Evolutionary conservation across 106 monocot species (phyloP).

Genomic region (Vanilla planifolia): DNA sequence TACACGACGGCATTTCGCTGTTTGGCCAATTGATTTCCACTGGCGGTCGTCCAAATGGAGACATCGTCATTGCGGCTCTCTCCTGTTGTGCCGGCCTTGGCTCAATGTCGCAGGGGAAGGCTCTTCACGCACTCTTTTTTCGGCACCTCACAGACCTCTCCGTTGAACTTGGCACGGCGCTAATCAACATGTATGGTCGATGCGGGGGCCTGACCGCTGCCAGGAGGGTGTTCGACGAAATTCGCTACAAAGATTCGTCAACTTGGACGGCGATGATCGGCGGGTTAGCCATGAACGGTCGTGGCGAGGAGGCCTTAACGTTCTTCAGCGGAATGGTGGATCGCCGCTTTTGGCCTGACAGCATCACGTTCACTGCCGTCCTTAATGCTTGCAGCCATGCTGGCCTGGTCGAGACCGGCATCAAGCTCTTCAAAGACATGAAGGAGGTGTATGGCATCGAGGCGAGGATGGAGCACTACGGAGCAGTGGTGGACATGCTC

Average conservation of each 20-base stretch:
- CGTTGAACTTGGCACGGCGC: conserved; percentile 22
- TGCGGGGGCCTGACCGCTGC: conserved; percentile 33
- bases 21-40: conserved; percentile 16
- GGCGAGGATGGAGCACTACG: conserved; percentile 37
- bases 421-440: conserved; percentile 28
- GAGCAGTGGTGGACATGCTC: conserved; percentile 25
- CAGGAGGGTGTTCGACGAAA: conserved; percentile 25
- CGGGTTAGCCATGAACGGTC: conserved; percentile 38
- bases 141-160: background rate
- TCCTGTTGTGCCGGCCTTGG: conserved; percentile 27
- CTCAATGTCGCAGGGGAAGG: conserved; percentile 10
- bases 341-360: conserved; percentile 20
- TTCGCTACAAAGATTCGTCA: conserved; percentile 14
- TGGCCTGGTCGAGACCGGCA: conserved; percentile 29
- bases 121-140: conserved; percentile 7
- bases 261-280: conserved; percentile 54
- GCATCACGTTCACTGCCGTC: conserved; percentile 28
- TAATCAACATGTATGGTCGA: conserved; percentile 40
- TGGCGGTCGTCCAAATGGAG: conserved; percentile 22
- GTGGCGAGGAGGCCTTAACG: conserved; percentile 16
- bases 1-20: conserved; percentile 10
- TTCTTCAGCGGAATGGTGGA: conserved; percentile 35
- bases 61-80: conserved; percentile 26
- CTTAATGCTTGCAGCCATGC: conserved; percentile 50
- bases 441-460: conserved; percentile 9